phyloP scores from a whole-genome alignment of 169 alveolate species.

The Plasmodium yoelii region DNA sequence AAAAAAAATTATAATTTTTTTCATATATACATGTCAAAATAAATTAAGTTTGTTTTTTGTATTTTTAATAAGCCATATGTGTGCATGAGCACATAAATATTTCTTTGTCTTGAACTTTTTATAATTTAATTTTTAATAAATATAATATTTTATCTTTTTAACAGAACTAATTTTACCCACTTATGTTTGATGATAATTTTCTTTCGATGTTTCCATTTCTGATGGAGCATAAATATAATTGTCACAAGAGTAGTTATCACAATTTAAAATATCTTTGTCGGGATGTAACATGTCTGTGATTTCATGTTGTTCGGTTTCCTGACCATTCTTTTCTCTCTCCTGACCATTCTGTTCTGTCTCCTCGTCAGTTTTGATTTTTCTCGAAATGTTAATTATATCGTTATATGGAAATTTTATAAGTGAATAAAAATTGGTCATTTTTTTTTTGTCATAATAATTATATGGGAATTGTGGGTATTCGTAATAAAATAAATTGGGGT shows the following conservation, averaged over 20 bases:
- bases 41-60: too few species aligned
- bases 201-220: constrained; percentile 76
- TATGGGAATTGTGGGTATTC: constrained; percentile 72
- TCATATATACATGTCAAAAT: too few species aligned
- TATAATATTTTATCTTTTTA: too few species aligned
- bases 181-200: constrained; percentile 15
- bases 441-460: constrained; percentile 65
- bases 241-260: constrained; percentile 11
- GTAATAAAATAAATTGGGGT: constrained; percentile 54
- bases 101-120: too few species aligned
- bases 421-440: constrained; percentile 56
- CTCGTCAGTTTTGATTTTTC: constrained; percentile 1
- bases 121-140: too few species aligned
- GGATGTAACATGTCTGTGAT: too few species aligned
- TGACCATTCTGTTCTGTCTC: background rate
- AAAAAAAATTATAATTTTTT: too few species aligned
- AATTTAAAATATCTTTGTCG: background rate
- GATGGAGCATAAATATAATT: constrained; percentile 66
- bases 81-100: too few species aligned
- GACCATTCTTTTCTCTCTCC: background rate
- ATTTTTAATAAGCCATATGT: too few species aligned
- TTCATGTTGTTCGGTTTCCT: background rate
- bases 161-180: too few species aligned
- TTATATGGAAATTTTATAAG: constrained; percentile 68
- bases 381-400: constrained; percentile 65